Percentiles rank a stretch among this genome's conserved stretches.
phyloP scores from a whole-genome alignment of 345 rosid genomes.

The Lumnitzera littorea region DNA sequence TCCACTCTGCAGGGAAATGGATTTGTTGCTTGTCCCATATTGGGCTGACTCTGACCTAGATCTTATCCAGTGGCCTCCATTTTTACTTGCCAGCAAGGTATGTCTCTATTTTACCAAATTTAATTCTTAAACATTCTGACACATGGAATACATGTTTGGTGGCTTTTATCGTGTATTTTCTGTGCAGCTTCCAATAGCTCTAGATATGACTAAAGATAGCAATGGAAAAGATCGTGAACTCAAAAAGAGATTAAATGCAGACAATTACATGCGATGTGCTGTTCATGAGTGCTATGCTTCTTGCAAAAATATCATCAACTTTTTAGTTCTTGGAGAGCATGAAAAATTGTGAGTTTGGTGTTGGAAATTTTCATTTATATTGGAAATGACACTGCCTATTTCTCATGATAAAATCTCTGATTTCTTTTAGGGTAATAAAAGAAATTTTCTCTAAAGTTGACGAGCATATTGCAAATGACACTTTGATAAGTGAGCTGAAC shows the following conservation, averaged over 20 bases:
- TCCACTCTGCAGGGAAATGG: slow-evolving; percentile 69
- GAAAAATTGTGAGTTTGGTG: slow-evolving; percentile 56
- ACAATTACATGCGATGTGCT: slow-evolving; percentile 84
- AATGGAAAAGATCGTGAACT: slow-evolving; percentile 87
- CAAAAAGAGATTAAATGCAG: slow-evolving; percentile 66
- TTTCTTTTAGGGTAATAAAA: slow-evolving; percentile 58
- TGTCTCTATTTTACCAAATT: background rate
- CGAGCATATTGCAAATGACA: slow-evolving; percentile 25
- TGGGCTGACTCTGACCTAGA: slow-evolving; percentile 96
- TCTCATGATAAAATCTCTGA: slow-evolving; percentile 11
- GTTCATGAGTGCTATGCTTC: slow-evolving; percentile 95
- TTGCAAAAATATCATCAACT: slow-evolving; percentile 63
- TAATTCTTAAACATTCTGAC: background rate
- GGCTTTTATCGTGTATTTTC: slow-evolving; percentile 6
- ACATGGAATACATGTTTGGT: background rate
- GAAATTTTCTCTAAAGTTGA: slow-evolving; percentile 58
- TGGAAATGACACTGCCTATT: background rate
- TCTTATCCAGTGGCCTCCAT: slow-evolving; percentile 96
- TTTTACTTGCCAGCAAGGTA: slow-evolving; percentile 97
- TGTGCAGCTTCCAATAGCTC: slow-evolving; percentile 84
- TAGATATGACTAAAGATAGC: slow-evolving; percentile 99
- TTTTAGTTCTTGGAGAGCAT: slow-evolving; percentile 64
- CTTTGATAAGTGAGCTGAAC: slow-evolving; percentile 49
- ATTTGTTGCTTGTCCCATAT: slow-evolving; percentile 95
- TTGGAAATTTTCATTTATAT: background rate